Conservation (phyloP, 1,139 yeast genomes). For the Taiozyma onychis region DNA sequence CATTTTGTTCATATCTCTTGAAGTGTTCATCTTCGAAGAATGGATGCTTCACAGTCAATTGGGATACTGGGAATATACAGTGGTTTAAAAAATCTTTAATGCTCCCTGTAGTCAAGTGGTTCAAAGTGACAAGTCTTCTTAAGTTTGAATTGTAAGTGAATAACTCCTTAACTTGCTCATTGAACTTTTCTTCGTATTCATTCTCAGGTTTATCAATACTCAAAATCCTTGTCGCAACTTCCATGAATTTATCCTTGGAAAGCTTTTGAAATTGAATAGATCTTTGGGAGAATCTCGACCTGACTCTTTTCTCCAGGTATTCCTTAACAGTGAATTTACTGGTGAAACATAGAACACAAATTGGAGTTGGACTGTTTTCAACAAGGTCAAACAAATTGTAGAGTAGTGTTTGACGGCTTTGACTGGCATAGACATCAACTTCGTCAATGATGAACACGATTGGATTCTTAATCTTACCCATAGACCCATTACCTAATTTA, state of each 20-base stretch:
- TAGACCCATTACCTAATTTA: constrained; percentile 16
- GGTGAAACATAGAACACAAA: constrained; percentile 78
- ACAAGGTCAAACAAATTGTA: constrained; percentile 85
- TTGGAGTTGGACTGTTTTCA: constrained; percentile 69
- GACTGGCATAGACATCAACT: constrained; percentile 70
- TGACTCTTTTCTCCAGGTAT: constrained; percentile 81
- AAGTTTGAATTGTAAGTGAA: constrained; percentile 28
- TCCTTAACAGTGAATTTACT: constrained; percentile 74
- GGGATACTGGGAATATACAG: constrained; percentile 42
- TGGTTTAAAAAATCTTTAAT: constrained; percentile 48
- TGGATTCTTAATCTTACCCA: constrained; percentile 36
- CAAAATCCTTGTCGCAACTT: constrained; percentile 29
- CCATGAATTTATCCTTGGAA: constrained; percentile 35
- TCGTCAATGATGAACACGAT: constrained; percentile 80
- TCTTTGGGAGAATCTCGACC: constrained; percentile 84
- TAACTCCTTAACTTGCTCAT: constrained; percentile 34
- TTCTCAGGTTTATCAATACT: constrained; percentile 19
- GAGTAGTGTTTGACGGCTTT: constrained; percentile 71
- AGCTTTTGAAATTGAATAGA: constrained; percentile 56
- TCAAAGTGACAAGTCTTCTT: constrained; percentile 34
- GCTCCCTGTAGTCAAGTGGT: constrained; percentile 58
- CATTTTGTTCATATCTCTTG: constrained; percentile 24
- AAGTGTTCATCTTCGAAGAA: constrained; percentile 33
- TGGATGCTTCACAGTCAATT: constrained; percentile 27
- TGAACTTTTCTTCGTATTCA: constrained; percentile 44